These are phyloP conservation scores for Hysterangium stoloniferum DNA, from an alignment of 768 basidiomycete genomes.

Conservation along the genomic window DNA sequence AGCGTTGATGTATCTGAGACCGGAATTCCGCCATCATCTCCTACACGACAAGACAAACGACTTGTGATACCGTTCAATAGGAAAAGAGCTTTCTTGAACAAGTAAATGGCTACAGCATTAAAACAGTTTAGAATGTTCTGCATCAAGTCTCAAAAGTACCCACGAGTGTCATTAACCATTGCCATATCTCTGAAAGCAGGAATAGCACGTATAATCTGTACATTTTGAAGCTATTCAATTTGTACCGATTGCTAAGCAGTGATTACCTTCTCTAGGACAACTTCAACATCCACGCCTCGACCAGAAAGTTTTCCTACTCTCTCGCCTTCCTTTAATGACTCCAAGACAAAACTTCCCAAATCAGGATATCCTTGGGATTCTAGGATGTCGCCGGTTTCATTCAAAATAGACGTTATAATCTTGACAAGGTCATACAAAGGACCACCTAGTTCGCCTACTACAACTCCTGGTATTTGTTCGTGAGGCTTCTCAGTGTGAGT, in stretches of 20 bases:
- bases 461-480: slow-evolving; percentile 57
- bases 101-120: slow-evolving; percentile 55
- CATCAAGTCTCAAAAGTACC: slow-evolving; percentile 19
- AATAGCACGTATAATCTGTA: slow-evolving; percentile 63
- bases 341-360: slow-evolving; percentile 69
- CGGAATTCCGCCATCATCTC: slow-evolving; percentile 40
- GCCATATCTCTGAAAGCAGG: slow-evolving; percentile 81
- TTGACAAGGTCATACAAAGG: slow-evolving; percentile 66
- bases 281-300: slow-evolving; percentile 38
- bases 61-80: slow-evolving; percentile 61
- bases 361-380: slow-evolving; percentile 52
- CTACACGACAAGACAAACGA: slow-evolving; percentile 44
- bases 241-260: slow-evolving; percentile 9
- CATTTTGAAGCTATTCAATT: slow-evolving; percentile 8
- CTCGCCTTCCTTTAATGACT: slow-evolving; percentile 50
- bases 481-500: slow-evolving; percentile 67
- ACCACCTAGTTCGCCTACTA: slow-evolving; percentile 70
- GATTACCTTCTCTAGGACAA: slow-evolving; percentile 57
- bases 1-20: slow-evolving; percentile 50
- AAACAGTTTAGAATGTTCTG: not conserved
- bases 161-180: slow-evolving; percentile 55
- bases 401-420: slow-evolving; percentile 53
- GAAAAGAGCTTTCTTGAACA: slow-evolving; percentile 87
- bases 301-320: slow-evolving; percentile 22
- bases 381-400: slow-evolving; percentile 66